Conservation (phyloP, 495 filamentous ascomycete species). For the Cladorrhinum samala region DNA sequence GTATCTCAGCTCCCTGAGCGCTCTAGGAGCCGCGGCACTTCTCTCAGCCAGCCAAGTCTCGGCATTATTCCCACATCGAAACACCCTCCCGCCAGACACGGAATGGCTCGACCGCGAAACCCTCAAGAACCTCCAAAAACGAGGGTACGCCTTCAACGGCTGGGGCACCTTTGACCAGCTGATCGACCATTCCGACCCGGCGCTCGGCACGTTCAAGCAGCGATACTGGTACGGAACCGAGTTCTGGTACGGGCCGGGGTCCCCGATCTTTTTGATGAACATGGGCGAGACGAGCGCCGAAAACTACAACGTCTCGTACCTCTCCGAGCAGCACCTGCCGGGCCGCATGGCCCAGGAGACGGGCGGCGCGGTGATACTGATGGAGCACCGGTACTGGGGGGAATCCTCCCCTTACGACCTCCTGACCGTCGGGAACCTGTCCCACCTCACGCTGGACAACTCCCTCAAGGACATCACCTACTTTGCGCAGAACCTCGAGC, state of each 20-base stretch:
- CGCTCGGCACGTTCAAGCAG: slow-evolving; percentile 30
- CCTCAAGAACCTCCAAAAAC: slow-evolving; percentile 12
- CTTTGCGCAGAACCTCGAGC: slow-evolving; percentile 53
- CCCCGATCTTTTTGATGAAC: slow-evolving; percentile 40
- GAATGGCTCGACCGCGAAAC: background rate
- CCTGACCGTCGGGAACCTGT: slow-evolving; percentile 52
- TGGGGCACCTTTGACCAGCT: slow-evolving; percentile 30
- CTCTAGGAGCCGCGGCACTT: no score
- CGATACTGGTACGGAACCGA: slow-evolving; percentile 30
- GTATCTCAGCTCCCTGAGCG: no score
- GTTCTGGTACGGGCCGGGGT: slow-evolving; percentile 27
- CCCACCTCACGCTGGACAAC: slow-evolving; percentile 58
- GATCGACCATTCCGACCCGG: slow-evolving; percentile 28
- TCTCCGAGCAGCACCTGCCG: slow-evolving; percentile 32
- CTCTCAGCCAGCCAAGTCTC: no score
- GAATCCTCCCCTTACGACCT: slow-evolving; percentile 52
- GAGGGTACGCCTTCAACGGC: slow-evolving; percentile 23
- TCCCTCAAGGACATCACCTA: slow-evolving; percentile 55
- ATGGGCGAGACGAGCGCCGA: slow-evolving; percentile 53
- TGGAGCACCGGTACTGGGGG: slow-evolving; percentile 61
- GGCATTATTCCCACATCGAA: background rate
- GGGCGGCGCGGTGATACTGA: slow-evolving; percentile 49
- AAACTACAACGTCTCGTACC: slow-evolving; percentile 40
- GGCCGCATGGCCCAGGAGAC: slow-evolving; percentile 49
- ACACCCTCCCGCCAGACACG: background rate